Evolutionary conservation across 805 yeast species (phyloP), one percentile per base, ranked within the genome.

Genomic region (Wickerhamiella allomyrinae): DNA sequence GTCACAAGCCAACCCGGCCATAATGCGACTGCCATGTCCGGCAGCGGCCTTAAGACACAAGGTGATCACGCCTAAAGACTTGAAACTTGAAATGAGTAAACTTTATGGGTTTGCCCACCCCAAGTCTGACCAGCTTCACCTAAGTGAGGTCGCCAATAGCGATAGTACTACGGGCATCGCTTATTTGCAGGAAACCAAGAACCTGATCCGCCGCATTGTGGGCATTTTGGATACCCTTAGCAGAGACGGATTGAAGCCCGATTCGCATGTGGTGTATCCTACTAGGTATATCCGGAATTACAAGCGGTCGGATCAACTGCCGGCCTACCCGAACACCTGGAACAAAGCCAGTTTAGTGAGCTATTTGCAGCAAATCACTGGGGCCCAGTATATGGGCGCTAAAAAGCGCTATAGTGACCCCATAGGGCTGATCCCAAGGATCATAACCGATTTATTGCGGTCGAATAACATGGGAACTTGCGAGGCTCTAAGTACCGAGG

Each of bases 381-480:
- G 20, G 9, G 35, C 29, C 29, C 39, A 43, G 23, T 45, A 42
- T 29, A 13, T 24, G 5, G 36, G 20, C 27, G 11, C 11, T 22
- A 20, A 27, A 3, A n/a, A n/a, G n/a, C 40, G 34, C 3, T 17
- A 14, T 14, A 41, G 13, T 11, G 17, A 43, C 40, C 22, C 34
- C 5, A 25, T 40, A 2, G 43, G 40, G 8, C 27, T 37, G 27
- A 35, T 36, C 21, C 22, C 42, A 13, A 24, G 13, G n/a, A 23
- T 35, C 29, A 10, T 48, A 9, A n/a, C 31, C 5, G 23, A 31
- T n/a, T 19, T 40, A 20, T 37, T 48, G 17, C 35, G 42, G n/a
- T 40, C 43, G 13, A 37, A 27, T 2, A 37, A 38, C 33, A 3
- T 29, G 23, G 31, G 23, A 10, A 29, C 37, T 17, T 7, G 44